Base-by-base conservation (phyloP, 2,329 filamentous ascomycete species). In the Monascus ruber region DNA sequence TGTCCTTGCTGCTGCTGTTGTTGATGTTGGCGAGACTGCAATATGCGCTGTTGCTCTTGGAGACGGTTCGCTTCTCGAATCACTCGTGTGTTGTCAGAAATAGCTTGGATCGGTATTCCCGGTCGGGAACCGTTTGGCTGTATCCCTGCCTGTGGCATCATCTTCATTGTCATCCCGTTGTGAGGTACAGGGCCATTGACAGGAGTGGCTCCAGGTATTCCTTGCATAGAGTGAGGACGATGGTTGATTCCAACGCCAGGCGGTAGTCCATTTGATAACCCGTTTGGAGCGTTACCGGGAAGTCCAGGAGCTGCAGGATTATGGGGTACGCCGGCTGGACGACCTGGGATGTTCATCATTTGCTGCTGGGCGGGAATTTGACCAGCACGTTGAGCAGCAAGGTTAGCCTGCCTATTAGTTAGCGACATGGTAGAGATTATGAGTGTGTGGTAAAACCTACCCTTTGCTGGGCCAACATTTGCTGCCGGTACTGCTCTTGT, bases 401-500 rank as follows among this genome's bases (percentile, higher is more conserved):
- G 48, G 37, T 56, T 66, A 28, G 66, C 63, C 56, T 64, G 44
- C 7, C 43, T 34, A 27, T 34, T 24, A 35, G 47, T 48, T 43
- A 51, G 43, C 39, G 25, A 42, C 24, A 35, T 29, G 24, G 35
- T n/a, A 26, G 35, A 31, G 24, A 26, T 17, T 6, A 36, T 11
- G n/a, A 9, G 9, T 17, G 31, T 3, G 8, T 36, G 27, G 25
- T 7, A 28, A 31, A 17, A 48, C 52, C 52, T 63, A 73, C 72
- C 54, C 70, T 63, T 52, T 72, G 69, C 50, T 71, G 70, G 40
- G 69, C 66, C 45, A 74, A 63, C 54, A 83, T 72, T 56, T 83
- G 79, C 53, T 77, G 73, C 41, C 81, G 75, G 50, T 77, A 75
- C 43, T 74, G 68, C 54, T 75, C 68, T 51, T 73, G 68, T 42